These are phyloP conservation scores for Basidiobolus heterosporus DNA, from an alignment of 371 early-diverging fungal species.

Conservation along the genomic window DNA sequence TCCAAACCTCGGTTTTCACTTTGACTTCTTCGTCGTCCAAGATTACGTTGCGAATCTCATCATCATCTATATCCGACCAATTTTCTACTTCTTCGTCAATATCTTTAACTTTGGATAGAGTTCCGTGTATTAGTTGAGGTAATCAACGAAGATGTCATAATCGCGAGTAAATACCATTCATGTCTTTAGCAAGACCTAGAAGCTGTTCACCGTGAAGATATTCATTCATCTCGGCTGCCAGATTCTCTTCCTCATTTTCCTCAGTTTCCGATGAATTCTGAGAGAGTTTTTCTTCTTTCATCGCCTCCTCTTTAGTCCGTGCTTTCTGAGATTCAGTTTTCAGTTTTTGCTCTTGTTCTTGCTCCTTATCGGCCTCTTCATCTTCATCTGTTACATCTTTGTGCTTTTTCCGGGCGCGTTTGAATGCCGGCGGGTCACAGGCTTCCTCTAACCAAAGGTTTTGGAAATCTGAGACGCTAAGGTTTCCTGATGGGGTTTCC, in stretches of 20 bases:
- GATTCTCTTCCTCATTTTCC: constrained; percentile 14
- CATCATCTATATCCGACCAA: constrained; percentile 47
- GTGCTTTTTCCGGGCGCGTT: constrained; percentile 21
- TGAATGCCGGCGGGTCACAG: constrained; percentile 82
- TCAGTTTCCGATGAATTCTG: constrained; percentile 4
- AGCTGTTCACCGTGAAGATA: constrained; percentile 15
- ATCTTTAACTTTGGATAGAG: too few relatives aligned
- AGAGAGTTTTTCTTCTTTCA: constrained; percentile 1
- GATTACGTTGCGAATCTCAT: constrained; percentile 52
- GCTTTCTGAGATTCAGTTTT: constrained; percentile 8
- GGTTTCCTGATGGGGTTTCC: constrained; percentile 66
- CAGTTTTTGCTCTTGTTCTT: constrained; percentile 13
- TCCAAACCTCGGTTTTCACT: constrained; percentile 70
- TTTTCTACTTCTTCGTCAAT: constrained; percentile 4
- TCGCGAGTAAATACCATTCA: constrained; percentile 4
- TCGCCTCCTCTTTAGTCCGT: not conserved
- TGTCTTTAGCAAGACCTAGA: constrained; percentile 12
- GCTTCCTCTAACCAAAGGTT: constrained; percentile 73
- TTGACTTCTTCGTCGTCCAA: constrained; percentile 57
- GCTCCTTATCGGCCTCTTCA: constrained; percentile 11
- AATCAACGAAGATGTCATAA: not conserved
- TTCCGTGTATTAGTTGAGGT: not conserved
- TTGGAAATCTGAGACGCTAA: constrained; percentile 83
- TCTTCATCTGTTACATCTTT: constrained; percentile 4
- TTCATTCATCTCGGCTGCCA: constrained; percentile 23